Evolutionary conservation across 208 protist species (phyloP), one percentile per base, ranked within the genome.

Genomic region (Plasmodiophora brassicae): DNA sequence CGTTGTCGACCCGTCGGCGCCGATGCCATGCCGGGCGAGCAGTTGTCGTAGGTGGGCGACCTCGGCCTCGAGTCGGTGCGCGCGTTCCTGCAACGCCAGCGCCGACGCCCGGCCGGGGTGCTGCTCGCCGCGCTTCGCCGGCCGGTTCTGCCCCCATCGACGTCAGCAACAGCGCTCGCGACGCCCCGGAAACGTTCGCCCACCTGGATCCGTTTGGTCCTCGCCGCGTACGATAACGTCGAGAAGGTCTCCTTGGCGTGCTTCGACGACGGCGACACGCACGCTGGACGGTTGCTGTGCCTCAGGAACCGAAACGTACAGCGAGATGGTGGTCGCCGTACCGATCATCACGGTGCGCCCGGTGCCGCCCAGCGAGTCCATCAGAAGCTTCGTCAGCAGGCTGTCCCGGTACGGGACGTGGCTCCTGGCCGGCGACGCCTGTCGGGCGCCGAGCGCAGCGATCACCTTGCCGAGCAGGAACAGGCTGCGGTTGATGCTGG

Each of bases 321-420:
- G 32, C 14, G 71, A 39, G 25, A 25, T 22, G 20, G 44, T 71
- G 14, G 45, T 32, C 22, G 22, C 32, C 36, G 8, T 1, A 41
- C 86, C 53, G 8, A 46, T 14, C 86, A 91, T 91, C 25, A 91
- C 20, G 22, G 89, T 87, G 20, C 54, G 25, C 39, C 65, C 35
- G 50, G 38, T 36, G 83, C 91, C 91, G 78, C 91, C 91, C 36
- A 93, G 71, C 1, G 90, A 92, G 86, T 93, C 91, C 87, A 90
- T 89, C 1, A 93, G 86, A 20, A 92, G 57, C 86, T 88, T 78
- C 36, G 91, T 93, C 0, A 93, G 88, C 88, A 92, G 91, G n/a
- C 65, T 87, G 43, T 91, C 87, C 39, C 90, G 78, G 25, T 57
- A 57, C 14, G 50, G 50, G 25, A 57, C 25, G 50, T 57, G 50